phyloP scores from a whole-genome alignment of 75 land plant genomes.

The Selaginella tamariscina region DNA sequence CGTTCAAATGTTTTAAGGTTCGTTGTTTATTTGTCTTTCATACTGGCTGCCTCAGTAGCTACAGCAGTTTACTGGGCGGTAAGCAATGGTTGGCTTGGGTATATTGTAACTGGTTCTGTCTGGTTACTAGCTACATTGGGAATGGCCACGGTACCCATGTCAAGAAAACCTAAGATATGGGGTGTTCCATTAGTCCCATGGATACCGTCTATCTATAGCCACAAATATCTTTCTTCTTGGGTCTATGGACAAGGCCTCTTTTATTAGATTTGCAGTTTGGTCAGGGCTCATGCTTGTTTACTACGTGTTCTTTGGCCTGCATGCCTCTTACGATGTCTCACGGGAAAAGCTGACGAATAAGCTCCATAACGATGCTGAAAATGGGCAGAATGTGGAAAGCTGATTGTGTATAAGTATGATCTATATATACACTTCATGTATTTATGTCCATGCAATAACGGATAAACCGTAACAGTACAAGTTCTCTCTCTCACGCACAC shows the following conservation, averaged over 20 bases:
- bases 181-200: constrained; percentile 92
- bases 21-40: constrained; percentile 22
- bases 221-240: constrained; percentile 70
- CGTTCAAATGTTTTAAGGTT: constrained; percentile 14
- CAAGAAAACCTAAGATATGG: constrained; percentile 52
- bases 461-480: not conserved
- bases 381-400: no score
- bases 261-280: constrained; percentile 58
- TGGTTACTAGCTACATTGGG: constrained; percentile 53
- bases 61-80: constrained; percentile 43
- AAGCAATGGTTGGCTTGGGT: constrained; percentile 48
- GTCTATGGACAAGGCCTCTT: constrained; percentile 45
- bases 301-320: constrained; percentile 65
- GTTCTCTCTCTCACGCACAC: no score
- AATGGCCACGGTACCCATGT: constrained; percentile 31
- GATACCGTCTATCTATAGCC: constrained; percentile 81
- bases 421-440: no score
- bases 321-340: constrained; percentile 78
- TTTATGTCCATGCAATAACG: not conserved
- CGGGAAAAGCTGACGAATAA: constrained; percentile 12
- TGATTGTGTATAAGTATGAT: no score
- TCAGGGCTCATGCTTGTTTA: constrained; percentile 53
- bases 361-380: not conserved
- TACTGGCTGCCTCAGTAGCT: constrained; percentile 41
- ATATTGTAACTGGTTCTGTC: constrained; percentile 27